Conservation (phyloP, 176 grass and related monocot species). For the Poa pratensis region DNA sequence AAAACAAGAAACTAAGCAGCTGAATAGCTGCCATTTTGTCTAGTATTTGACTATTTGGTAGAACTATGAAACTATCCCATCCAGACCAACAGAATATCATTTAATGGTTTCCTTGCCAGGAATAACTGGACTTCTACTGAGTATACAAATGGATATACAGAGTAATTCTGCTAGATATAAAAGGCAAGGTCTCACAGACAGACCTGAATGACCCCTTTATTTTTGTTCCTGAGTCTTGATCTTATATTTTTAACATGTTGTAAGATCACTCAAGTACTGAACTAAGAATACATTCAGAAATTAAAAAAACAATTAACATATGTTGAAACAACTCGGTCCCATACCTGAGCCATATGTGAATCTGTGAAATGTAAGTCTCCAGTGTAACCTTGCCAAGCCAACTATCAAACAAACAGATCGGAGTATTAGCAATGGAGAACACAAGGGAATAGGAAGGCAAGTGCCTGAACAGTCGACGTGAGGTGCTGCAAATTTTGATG, state of each 20-base stretch:
- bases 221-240: not conserved
- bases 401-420: slow-evolving; percentile 50
- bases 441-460: not conserved
- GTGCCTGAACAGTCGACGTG: slow-evolving; percentile 4
- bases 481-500: slow-evolving; percentile 14
- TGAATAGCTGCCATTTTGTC: not conserved
- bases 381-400: slow-evolving; percentile 98
- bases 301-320: not conserved
- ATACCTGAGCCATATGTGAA: slow-evolving; percentile 98
- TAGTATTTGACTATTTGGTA: not conserved
- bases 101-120: not conserved
- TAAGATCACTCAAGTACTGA: not conserved
- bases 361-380: slow-evolving; percentile 97
- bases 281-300: not conserved
- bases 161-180: not conserved
- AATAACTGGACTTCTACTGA: not conserved
- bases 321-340: not conserved
- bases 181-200: not conserved
- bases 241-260: slow-evolving; percentile 3
- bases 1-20: slow-evolving; percentile 4
- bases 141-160: not conserved
- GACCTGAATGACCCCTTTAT: not conserved
- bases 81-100: not conserved
- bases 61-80: not conserved
- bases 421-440: not conserved